Percentiles rank a stretch among this genome's conserved stretches.
Evolutionary conservation across 306 rosid genomes (phyloP).

Genomic region (Citrullus mucosospermus): DNA sequence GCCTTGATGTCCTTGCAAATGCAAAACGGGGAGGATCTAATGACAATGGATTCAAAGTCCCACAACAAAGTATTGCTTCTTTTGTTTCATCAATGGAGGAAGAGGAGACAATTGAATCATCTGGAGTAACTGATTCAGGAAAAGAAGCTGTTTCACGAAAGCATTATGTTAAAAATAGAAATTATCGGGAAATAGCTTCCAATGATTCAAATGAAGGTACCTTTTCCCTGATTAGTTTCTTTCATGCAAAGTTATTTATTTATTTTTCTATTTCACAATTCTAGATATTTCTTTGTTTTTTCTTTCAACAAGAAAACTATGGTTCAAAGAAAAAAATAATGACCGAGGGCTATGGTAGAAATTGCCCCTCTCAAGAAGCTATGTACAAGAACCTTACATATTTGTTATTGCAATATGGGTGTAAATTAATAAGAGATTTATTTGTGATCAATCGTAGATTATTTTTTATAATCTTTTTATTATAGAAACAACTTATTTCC

Average conservation of each 20-base stretch:
- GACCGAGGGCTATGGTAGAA: background rate
- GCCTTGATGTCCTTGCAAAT: constrained; percentile 76
- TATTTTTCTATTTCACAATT: background rate
- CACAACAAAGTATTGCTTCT: constrained; percentile 46
- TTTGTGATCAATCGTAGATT: background rate
- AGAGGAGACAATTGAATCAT: constrained; percentile 37
- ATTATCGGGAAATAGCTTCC: constrained; percentile 45
- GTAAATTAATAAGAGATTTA: background rate
- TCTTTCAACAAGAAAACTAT: too few relatives aligned
- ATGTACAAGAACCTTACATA: background rate
- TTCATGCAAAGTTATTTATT: background rate
- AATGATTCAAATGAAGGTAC: constrained; percentile 41
- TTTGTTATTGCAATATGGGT: background rate
- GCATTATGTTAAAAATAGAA: constrained; percentile 28
- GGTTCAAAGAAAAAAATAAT: background rate
- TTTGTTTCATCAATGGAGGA: constrained; percentile 62
- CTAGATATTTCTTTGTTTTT: background rate
- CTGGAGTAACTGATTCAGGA: constrained; percentile 30
- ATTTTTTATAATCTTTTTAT: too few relatives aligned
- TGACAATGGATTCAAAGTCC: constrained; percentile 62
- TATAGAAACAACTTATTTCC: too few relatives aligned
- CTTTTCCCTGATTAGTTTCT: background rate
- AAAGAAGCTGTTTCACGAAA: constrained; percentile 11
- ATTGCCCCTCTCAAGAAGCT: background rate
- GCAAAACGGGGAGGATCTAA: constrained; percentile 60